A percentile compares a stretch with the other conserved stretches of the same genome.
These are phyloP conservation scores for Ophiobolus disseminans DNA, from an alignment of 2,329 filamentous ascomycete genomes.

Conservation along the genomic window DNA sequence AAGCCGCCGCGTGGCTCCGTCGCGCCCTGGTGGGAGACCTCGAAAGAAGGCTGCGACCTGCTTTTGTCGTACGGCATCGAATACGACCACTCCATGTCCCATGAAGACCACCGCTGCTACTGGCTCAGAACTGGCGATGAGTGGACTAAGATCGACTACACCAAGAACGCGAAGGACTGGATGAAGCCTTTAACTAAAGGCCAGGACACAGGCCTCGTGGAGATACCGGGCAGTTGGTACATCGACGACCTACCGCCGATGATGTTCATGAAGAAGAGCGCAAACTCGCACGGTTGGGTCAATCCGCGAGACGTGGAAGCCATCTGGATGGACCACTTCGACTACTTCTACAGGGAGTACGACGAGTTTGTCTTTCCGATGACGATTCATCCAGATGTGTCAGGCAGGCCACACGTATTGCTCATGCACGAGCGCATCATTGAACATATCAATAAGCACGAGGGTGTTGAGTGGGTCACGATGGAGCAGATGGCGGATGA, in stretches of 20 bases:
- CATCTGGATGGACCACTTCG: conserved; percentile 71
- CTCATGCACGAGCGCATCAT: conserved; percentile 77
- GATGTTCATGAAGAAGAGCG: conserved; percentile 74
- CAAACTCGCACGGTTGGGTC: conserved; percentile 70
- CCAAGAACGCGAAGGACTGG: conserved; percentile 67
- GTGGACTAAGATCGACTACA: conserved; percentile 74
- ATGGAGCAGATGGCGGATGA: conserved; percentile 76
- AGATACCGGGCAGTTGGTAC: conserved; percentile 72
- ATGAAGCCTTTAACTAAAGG: conserved; percentile 71
- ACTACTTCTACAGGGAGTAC: conserved; percentile 78
- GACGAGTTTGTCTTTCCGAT: conserved; percentile 80
- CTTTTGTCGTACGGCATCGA: conserved; percentile 72
- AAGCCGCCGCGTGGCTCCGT: conserved; percentile 76
- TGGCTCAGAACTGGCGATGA: conserved; percentile 68
- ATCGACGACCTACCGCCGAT: conserved; percentile 67
- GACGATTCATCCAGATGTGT: conserved; percentile 73
- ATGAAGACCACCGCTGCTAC: conserved; percentile 70
- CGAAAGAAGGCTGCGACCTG: conserved; percentile 70
- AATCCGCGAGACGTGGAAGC: conserved; percentile 67
- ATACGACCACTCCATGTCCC: conserved; percentile 72
- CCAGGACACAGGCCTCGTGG: conserved; percentile 67
- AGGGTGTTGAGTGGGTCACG: conserved; percentile 70
- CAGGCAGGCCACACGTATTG: conserved; percentile 72
- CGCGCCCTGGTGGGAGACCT: conserved; percentile 79
- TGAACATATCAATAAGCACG: conserved; percentile 70